phyloP scores from a whole-genome alignment of 2,329 filamentous ascomycete genomes.

The Fusarium luffae region DNA sequence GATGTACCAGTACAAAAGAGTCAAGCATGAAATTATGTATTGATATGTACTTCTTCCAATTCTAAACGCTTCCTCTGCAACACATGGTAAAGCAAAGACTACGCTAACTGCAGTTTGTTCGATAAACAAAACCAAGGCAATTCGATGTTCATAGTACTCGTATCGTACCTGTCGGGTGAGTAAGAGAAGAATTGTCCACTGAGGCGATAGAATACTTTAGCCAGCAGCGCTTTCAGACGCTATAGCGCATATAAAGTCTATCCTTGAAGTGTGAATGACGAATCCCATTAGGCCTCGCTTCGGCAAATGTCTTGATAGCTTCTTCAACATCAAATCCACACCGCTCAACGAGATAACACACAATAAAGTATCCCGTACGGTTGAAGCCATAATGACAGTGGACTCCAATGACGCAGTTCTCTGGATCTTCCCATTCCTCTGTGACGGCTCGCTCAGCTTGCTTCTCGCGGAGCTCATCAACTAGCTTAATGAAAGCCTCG shows the following conservation, averaged over 20 bases:
- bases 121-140: background rate
- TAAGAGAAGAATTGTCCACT: background rate
- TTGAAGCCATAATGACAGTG: constrained; percentile 99
- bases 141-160: background rate
- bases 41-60: background rate
- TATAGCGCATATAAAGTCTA: constrained; percentile 81
- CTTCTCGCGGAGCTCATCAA: constrained; percentile 69
- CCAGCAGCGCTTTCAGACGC: constrained; percentile 32
- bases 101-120: background rate
- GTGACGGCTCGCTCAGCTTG: constrained; percentile 54
- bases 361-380: constrained; percentile 89
- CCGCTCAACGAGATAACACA: constrained; percentile 88
- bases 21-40: background rate
- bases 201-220: background rate
- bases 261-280: constrained; percentile 91
- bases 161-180: background rate
- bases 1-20: background rate
- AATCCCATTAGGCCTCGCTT: constrained; percentile 81
- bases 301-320: constrained; percentile 82
- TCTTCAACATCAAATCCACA: constrained; percentile 77
- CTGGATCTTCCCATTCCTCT: constrained; percentile 55
- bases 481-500: constrained; percentile 63
- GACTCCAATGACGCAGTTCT: constrained; percentile 73
- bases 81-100: background rate
- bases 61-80: background rate